Evolutionary conservation across 129 eudicot genomes (phyloP), one percentile per base, ranked within the genome.

Genomic region (Mikania micrantha): DNA sequence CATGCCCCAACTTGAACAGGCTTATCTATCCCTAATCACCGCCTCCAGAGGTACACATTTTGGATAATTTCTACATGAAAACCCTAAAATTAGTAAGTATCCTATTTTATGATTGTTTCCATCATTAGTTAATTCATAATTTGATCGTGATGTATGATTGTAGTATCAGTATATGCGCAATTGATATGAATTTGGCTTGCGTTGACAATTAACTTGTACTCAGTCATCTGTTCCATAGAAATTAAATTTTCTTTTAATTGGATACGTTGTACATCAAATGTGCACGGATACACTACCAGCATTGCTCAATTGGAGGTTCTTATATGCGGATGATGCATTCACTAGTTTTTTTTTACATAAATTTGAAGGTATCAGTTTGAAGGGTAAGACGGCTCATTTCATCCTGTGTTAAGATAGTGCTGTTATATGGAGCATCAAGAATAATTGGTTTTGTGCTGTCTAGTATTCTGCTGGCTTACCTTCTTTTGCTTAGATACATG

Each of bases 1-100:
- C 41, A 61, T 56, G 90, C 86, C 95, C 34, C 90, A 89, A 12
- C 80, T 94, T 25, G 96, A 85, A 72, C 91, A 86, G 36, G 94
- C 96, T 29, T 88, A 85, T 42, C 78, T 72, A 70, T 79, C 84
- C 71, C 87, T 92, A 70, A 82, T 92, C 56, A 67, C 89, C 24
- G 87, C 96, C 59, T 71, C 96, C 32, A 66, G 96, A 88, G 98
- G 98, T 91, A 44, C 35, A 7, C 39, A 12, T 34, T 67, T 28
- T 29, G 2, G 16, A 6, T n/a, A 11, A 25, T 25, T 38, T 4
- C 41, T 36, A 36, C 12, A 4, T 39, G 0, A 16, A 56, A 70
- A 57, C 66, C 74, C 28, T 38, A 67, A 48, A 56, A 24, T 57
- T 17, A 28, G 5, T 13, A 0, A 36, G 34, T 27, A 25, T 48